Evolutionary conservation across 192 early-diverging fungal species (phyloP).

Genomic region (Phycomyces blakesleeanus): DNA sequence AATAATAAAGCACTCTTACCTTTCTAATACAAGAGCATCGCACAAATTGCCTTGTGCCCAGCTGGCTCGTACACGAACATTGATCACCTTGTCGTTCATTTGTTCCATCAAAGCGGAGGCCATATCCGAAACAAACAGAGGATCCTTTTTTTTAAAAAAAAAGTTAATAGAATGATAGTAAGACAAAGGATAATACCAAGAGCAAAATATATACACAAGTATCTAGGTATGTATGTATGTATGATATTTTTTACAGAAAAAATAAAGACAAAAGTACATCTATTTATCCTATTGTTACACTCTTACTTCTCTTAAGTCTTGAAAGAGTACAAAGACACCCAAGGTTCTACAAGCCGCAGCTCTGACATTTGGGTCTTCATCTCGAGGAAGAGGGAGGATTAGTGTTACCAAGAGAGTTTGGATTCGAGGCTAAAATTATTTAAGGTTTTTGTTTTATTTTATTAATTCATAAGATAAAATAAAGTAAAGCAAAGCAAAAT

Average conservation of each 20-base stretch:
- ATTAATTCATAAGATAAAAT: no score
- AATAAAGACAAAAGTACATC: background rate
- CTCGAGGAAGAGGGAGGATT: constrained; percentile 42
- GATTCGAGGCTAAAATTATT: constrained; percentile 32
- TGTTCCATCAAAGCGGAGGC: constrained; percentile 44
- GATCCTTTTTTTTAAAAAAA: no score
- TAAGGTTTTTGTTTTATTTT: no score
- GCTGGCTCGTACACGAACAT: constrained; percentile 63
- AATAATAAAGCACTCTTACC: constrained; percentile 11
- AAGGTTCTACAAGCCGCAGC: constrained; percentile 62
- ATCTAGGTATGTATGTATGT: no score
- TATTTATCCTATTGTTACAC: background rate
- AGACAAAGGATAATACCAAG: no score
- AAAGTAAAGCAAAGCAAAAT: no score
- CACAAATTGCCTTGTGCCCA: constrained; percentile 79
- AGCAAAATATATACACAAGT: no score
- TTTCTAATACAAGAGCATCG: constrained; percentile 50
- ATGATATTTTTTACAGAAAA: background rate
- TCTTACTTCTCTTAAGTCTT: constrained; percentile 47
- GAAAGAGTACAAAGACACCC: constrained; percentile 60
- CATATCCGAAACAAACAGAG: constrained; percentile 54
- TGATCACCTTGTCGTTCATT: constrained; percentile 48
- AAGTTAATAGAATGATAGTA: no score
- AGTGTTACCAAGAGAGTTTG: constrained; percentile 38
- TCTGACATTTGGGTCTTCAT: constrained; percentile 53